Percentiles rank a stretch among this genome's conserved stretches.
Conservation (phyloP, 2,329 filamentous ascomycete genomes). For the Fulvia fulva region DNA sequence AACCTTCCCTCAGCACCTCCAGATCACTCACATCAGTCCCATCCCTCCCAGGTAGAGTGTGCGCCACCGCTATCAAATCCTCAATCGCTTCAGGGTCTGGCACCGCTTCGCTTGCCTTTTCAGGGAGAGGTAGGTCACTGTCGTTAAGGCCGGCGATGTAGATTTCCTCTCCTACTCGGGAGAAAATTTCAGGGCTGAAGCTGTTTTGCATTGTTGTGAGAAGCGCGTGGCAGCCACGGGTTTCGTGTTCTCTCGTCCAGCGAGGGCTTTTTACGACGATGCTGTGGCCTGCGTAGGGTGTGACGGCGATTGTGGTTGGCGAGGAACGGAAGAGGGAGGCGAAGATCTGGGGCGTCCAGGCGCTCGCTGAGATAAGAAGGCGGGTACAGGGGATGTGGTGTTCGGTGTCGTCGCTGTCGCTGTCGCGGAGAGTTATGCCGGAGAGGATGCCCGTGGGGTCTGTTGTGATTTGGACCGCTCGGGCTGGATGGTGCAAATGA, state of each 20-base stretch:
- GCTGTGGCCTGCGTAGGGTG: conserved; percentile 66
- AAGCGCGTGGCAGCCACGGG: conserved; percentile 59
- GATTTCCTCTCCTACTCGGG: conserved; percentile 62
- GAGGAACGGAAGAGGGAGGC: conserved; percentile 59
- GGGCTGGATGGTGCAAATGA: conserved; percentile 61
- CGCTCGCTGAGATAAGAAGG: conserved; percentile 64
- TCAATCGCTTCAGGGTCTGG: conserved; percentile 48
- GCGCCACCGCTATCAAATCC: conserved; percentile 49
- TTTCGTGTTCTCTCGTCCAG: conserved; percentile 46
- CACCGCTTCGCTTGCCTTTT: conserved; percentile 48
- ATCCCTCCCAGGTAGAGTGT: conserved; percentile 47
- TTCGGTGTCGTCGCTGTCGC: conserved; percentile 43
- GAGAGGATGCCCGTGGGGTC: conserved; percentile 51
- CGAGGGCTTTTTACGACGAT: conserved; percentile 61
- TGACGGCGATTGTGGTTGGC: conserved; percentile 52
- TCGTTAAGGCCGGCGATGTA: conserved; percentile 72
- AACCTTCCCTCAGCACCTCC: conserved; percentile 58
- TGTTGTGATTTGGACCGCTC: conserved; percentile 49
- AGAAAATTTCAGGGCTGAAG: conserved; percentile 70
- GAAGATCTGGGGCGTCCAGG: conserved; percentile 69
- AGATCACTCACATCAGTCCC: conserved; percentile 42
- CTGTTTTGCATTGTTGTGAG: conserved; percentile 58
- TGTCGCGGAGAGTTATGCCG: conserved; percentile 49
- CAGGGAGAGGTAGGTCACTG: conserved; percentile 56
- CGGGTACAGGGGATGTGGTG: conserved; percentile 56